phyloP scores from a whole-genome alignment of 805 yeast genomes.

The Teunomyces gatunensis region DNA sequence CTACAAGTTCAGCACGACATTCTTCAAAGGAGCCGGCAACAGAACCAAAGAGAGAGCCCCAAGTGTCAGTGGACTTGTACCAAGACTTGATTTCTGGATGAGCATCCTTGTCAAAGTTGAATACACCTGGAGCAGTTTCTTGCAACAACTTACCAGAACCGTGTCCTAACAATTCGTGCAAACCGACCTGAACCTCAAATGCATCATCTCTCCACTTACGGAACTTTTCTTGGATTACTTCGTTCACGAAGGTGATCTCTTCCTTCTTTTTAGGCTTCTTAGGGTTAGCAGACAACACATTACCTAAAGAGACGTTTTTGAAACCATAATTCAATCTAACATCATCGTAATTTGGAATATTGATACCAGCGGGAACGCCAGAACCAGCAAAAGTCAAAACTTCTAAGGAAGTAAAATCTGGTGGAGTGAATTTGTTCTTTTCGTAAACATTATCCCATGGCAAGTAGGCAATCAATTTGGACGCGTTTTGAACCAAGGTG shows the following conservation, averaged over 20 bases:
- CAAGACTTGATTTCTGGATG: constrained; percentile 72
- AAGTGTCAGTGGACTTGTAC: constrained; percentile 80
- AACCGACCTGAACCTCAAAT: constrained; percentile 91
- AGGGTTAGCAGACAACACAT: constrained; percentile 69
- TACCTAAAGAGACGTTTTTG: constrained; percentile 87
- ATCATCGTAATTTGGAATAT: constrained; percentile 90
- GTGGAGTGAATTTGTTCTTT: constrained; percentile 84
- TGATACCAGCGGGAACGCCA: constrained; percentile 91
- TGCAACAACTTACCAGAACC: constrained; percentile 83
- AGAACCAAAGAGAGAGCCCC: constrained; percentile 85
- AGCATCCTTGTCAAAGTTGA: constrained; percentile 64
- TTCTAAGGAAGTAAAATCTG: constrained; percentile 88
- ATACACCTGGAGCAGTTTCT: constrained; percentile 53
- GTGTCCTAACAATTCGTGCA: constrained; percentile 88
- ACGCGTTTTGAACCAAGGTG: constrained; percentile 64
- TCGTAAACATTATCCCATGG: constrained; percentile 81
- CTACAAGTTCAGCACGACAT: constrained; percentile 90
- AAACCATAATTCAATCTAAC: constrained; percentile 81
- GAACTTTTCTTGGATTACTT: constrained; percentile 53
- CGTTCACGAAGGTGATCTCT: constrained; percentile 63
- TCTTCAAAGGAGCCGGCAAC: constrained; percentile 88
- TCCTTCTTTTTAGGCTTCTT: constrained; percentile 63
- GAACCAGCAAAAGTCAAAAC: constrained; percentile 87
- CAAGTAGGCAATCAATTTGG: constrained; percentile 56
- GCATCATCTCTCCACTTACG: constrained; percentile 75